Conservation (phyloP, 2,329 filamentous ascomycete species). For the Pseudocercospora crystallina region DNA sequence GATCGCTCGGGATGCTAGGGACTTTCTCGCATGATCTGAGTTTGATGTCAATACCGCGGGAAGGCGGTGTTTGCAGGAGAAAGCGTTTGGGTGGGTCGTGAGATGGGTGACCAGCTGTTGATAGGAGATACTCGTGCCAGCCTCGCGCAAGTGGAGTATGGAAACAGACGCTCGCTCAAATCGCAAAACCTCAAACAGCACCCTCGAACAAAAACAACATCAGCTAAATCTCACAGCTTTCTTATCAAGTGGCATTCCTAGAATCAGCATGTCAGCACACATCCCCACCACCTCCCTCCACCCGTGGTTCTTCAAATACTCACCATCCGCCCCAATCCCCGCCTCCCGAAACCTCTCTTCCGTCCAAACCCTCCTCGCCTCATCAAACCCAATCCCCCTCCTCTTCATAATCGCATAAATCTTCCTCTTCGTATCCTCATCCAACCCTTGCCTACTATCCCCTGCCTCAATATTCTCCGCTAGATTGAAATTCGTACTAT, state of each 20-base stretch:
- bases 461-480: slow-evolving; percentile 74
- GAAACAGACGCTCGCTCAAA: not conserved
- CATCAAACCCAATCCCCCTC: slow-evolving; percentile 79
- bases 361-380: slow-evolving; percentile 82
- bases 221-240: slow-evolving; percentile 93
- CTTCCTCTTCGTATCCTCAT: slow-evolving; percentile 76
- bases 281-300: too few species aligned
- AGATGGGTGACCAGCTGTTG: too few species aligned
- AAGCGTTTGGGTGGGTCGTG: too few species aligned
- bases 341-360: slow-evolving; percentile 83
- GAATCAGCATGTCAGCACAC: too few species aligned
- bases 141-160: not conserved
- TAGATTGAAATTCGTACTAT: slow-evolving; percentile 80
- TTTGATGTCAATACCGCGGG: too few species aligned
- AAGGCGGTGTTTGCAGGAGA: too few species aligned
- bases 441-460: slow-evolving; percentile 77
- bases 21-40: too few species aligned
- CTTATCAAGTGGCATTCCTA: slow-evolving; percentile 74
- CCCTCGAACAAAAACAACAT: not conserved
- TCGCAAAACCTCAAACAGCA: not conserved
- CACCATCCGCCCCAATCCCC: slow-evolving; percentile 78
- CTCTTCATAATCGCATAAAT: slow-evolving; percentile 89
- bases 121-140: too few species aligned
- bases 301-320: too few species aligned
- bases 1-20: too few species aligned